Percentiles rank a stretch among this genome's conserved stretches.
These are phyloP conservation scores for Chaetoceros tenuissimus DNA, from an alignment of 108 stramenopile species.

Conservation along the genomic window DNA sequence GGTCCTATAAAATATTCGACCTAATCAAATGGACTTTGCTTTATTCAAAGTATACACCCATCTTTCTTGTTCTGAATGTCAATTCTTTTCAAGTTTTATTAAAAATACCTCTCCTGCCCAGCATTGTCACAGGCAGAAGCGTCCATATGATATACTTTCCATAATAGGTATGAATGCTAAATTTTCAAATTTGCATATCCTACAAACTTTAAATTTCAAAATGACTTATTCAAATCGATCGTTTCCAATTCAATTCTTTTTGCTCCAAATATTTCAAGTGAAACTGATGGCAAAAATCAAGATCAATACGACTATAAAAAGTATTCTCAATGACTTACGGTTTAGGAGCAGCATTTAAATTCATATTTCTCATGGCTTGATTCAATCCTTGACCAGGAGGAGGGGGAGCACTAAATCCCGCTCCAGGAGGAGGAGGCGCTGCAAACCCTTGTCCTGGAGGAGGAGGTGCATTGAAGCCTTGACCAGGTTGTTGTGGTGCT, in stretches of 20 bases:
- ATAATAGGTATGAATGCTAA: background rate
- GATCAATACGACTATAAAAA: conserved; percentile 2
- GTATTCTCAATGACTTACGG: conserved; percentile 13
- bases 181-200: background rate
- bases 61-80: too few species aligned
- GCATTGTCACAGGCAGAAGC: too few species aligned
- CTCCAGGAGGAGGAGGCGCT: conserved; percentile 23
- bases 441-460: conserved; percentile 22
- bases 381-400: conserved; percentile 20
- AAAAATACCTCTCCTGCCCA: too few species aligned
- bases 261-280: too few species aligned
- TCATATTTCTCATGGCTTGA: conserved; percentile 44
- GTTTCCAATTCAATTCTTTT: background rate
- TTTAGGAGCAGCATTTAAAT: conserved; percentile 14
- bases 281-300: too few species aligned
- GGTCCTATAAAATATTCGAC: background rate
- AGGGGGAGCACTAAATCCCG: conserved; percentile 4
- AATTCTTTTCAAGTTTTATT: too few species aligned
- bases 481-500: conserved; percentile 8
- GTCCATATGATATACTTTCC: too few species aligned
- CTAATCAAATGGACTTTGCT: background rate
- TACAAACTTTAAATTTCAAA: background rate
- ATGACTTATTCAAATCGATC: background rate
- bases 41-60: too few species aligned
- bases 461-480: conserved; percentile 23